Conservation (phyloP, 2,329 filamentous ascomycete genomes). For the Volutella citrinella region DNA sequence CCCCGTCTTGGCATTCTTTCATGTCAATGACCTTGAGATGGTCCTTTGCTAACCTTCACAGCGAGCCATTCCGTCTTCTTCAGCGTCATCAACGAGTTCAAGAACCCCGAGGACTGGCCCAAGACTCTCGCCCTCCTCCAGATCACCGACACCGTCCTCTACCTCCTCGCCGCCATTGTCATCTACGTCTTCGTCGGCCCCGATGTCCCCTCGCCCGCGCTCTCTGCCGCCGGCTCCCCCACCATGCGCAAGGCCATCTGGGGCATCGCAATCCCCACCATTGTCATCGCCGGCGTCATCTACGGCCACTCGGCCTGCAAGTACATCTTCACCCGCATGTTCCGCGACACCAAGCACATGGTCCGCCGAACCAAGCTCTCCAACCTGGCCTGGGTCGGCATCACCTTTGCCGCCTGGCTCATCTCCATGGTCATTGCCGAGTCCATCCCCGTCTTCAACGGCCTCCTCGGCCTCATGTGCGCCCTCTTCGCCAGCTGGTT, state of each 20-base stretch:
- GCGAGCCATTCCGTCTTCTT: conserved; percentile 67
- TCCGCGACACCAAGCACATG: conserved; percentile 56
- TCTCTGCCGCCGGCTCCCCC: conserved; percentile 54
- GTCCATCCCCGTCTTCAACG: conserved; percentile 66
- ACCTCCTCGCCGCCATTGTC: conserved; percentile 61
- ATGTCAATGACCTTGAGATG: no score
- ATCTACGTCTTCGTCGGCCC: conserved; percentile 66
- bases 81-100: conserved; percentile 62
- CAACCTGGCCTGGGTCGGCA: conserved; percentile 55
- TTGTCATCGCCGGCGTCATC: conserved; percentile 69
- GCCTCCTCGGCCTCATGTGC: conserved; percentile 60
- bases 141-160: conserved; percentile 56
- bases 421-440: conserved; percentile 66
- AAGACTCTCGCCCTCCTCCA: conserved; percentile 52
- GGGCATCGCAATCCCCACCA: conserved; percentile 66
- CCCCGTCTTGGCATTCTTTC: no score
- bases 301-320: conserved; percentile 65
- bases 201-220: conserved; percentile 61
- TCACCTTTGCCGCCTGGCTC: conserved; percentile 55
- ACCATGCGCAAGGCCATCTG: conserved; percentile 62
- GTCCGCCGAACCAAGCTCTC: conserved; percentile 48
- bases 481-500: conserved; percentile 68
- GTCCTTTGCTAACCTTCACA: conserved; percentile 6
- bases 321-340: conserved; percentile 63
- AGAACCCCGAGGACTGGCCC: conserved; percentile 45